These are phyloP conservation scores for Avena sativa DNA, from an alignment of 176 grass and related monocot genomes.

Conservation along the genomic window DNA sequence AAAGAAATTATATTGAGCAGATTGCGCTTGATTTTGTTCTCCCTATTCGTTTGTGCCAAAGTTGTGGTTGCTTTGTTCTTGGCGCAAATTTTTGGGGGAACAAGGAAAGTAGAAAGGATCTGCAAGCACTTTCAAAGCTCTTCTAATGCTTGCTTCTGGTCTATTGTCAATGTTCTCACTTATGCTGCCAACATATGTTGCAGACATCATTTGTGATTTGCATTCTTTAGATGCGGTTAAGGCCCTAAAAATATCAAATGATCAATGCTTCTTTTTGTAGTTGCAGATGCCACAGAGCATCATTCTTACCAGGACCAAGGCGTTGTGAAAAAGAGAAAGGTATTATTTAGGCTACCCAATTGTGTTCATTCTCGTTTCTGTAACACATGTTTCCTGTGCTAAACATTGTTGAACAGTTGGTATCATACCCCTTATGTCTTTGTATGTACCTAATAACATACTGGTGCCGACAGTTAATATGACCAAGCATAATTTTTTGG, in stretches of 20 bases:
- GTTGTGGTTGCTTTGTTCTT: constrained; percentile 27
- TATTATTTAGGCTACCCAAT: constrained; percentile 42
- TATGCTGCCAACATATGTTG: constrained; percentile 25
- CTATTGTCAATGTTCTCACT: constrained; percentile 22
- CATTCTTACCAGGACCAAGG: constrained; percentile 52
- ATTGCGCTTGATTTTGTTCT: constrained; percentile 28
- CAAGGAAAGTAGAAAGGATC: constrained; percentile 27
- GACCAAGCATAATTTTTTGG: background rate
- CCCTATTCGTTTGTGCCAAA: background rate
- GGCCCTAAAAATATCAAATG: background rate
- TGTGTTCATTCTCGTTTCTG: constrained; percentile 3
- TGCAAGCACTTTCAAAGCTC: background rate
- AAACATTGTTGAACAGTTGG: background rate
- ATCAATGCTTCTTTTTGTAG: constrained; percentile 32
- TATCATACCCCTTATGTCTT: background rate
- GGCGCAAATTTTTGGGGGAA: constrained; percentile 23
- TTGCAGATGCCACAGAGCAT: constrained; percentile 38
- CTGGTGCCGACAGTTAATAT: background rate
- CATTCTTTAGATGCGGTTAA: constrained; percentile 12
- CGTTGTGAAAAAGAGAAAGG: constrained; percentile 83
- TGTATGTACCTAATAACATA: background rate
- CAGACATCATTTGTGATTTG: background rate
- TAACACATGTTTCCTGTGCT: constrained; percentile 15
- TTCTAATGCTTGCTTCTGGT: constrained; percentile 11
- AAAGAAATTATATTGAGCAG: background rate